Evolutionary conservation across 2,329 filamentous ascomycete species (phyloP).

Genomic region (Coniochaeta pulveracea): DNA sequence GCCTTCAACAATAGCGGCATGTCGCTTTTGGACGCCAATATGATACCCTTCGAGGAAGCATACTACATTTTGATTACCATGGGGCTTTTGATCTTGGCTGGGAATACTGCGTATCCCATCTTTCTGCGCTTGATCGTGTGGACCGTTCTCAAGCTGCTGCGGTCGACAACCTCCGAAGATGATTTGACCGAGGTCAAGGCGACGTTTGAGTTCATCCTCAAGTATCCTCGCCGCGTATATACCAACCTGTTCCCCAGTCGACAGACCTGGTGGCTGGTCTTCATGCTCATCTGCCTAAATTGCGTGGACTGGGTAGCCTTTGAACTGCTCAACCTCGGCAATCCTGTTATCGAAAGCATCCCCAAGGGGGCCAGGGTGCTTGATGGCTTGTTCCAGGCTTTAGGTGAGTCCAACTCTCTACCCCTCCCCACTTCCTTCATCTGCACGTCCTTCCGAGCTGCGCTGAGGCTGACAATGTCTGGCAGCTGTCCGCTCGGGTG

Average conservation of each 20-base stretch:
- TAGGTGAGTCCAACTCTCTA: constrained; percentile 36
- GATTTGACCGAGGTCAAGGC: constrained; percentile 29
- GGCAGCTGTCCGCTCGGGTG: constrained; percentile 50
- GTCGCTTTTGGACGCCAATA: constrained; percentile 54
- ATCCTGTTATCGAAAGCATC: constrained; percentile 39
- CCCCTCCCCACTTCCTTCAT: constrained; percentile 10
- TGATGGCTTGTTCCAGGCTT: constrained; percentile 54
- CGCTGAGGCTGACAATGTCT: background rate
- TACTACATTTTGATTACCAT: constrained; percentile 40
- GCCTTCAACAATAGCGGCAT: constrained; percentile 66
- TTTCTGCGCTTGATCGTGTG: constrained; percentile 51
- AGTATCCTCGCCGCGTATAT: constrained; percentile 46
- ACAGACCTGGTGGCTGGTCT: constrained; percentile 55
- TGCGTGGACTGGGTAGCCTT: constrained; percentile 55
- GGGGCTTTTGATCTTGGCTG: constrained; percentile 48
- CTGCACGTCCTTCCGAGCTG: background rate
- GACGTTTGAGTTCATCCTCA: constrained; percentile 41
- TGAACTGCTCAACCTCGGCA: constrained; percentile 53
- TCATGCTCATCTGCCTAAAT: constrained; percentile 48
- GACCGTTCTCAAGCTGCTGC: constrained; percentile 30
- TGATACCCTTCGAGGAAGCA: constrained; percentile 45
- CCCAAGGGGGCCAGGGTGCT: constrained; percentile 42
- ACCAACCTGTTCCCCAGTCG: constrained; percentile 52
- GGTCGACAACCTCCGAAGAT: constrained; percentile 22
- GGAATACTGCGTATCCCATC: constrained; percentile 55